Evolutionary conservation across 306 rosid genomes (phyloP).

Genomic region (Abrus pulchellus): DNA sequence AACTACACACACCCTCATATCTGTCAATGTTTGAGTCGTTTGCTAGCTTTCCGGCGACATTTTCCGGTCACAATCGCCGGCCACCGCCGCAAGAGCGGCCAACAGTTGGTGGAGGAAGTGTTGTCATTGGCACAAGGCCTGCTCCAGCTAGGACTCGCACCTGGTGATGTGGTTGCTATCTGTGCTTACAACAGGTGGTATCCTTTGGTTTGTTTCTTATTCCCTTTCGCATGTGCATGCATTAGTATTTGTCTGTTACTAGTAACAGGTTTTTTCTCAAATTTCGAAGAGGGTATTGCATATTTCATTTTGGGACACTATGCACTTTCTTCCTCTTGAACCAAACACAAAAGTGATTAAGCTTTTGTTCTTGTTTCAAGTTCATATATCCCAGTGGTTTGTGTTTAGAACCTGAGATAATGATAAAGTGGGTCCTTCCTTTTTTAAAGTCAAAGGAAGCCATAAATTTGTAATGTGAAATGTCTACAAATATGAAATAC

Average conservation of each 20-base stretch:
- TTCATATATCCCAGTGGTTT: neutral
- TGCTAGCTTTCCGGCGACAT: constrained; percentile 53
- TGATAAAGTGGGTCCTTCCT: neutral
- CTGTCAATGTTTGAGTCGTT: constrained; percentile 78
- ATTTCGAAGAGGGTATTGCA: too few species aligned
- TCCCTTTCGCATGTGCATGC: too few species aligned
- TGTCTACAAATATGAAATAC: neutral
- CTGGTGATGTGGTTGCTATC: constrained; percentile 79
- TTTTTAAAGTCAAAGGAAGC: neutral
- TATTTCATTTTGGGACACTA: neutral
- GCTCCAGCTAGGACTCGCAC: constrained; percentile 59
- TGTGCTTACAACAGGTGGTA: constrained; percentile 89
- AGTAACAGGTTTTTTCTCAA: too few species aligned
- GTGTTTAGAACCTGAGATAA: neutral
- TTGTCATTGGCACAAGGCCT: constrained; percentile 68
- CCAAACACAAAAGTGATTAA: neutral
- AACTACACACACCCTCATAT: constrained; percentile 66
- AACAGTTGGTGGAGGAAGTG: constrained; percentile 68
- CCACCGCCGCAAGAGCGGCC: constrained; percentile 59
- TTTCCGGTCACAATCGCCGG: constrained; percentile 59
- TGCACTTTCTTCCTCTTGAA: neutral
- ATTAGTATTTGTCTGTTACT: too few species aligned
- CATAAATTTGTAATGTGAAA: neutral
- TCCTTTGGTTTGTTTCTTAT: neutral
- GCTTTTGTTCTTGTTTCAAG: neutral